phyloP scores from a whole-genome alignment of 2,329 filamentous ascomycete genomes.

The Trichoderma sp. region DNA sequence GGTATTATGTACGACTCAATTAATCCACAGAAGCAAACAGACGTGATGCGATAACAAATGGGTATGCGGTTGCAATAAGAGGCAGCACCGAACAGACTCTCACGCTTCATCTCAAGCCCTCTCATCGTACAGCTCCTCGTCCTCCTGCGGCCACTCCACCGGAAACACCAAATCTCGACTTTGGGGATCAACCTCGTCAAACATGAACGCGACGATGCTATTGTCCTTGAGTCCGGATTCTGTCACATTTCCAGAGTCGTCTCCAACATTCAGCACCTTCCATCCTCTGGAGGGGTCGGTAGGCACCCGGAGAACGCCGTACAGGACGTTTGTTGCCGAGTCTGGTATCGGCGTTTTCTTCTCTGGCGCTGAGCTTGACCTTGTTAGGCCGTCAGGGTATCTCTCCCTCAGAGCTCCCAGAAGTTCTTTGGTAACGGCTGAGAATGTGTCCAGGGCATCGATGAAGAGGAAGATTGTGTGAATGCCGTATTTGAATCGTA shows the following conservation, averaged over 20 bases:
- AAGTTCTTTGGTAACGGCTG: constrained; percentile 61
- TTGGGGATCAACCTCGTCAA: constrained; percentile 36
- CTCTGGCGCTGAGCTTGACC: constrained; percentile 39
- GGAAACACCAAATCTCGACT: constrained; percentile 42
- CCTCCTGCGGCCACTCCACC: constrained; percentile 52
- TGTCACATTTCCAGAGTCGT: constrained; percentile 45
- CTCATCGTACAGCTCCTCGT: constrained; percentile 43
- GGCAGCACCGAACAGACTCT: neutral
- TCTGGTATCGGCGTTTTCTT: constrained; percentile 46
- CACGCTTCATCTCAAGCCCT: constrained; percentile 5
- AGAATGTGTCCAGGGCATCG: constrained; percentile 60
- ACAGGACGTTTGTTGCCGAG: constrained; percentile 48
- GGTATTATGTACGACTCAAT: neutral
- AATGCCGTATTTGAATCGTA: constrained; percentile 74
- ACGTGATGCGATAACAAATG: neutral
- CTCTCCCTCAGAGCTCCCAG: constrained; percentile 60
- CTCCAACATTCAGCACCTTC: constrained; percentile 49
- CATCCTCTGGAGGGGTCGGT: constrained; percentile 55
- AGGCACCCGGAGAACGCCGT: constrained; percentile 50
- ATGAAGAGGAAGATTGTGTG: constrained; percentile 72
- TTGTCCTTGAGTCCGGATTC: constrained; percentile 53
- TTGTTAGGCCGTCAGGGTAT: constrained; percentile 57
- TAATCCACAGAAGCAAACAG: neutral
- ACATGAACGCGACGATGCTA: constrained; percentile 54
- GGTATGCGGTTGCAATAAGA: neutral